These are phyloP conservation scores for Lactarius hatsudake DNA, from an alignment of 768 basidiomycete species.

Conservation along the genomic window DNA sequence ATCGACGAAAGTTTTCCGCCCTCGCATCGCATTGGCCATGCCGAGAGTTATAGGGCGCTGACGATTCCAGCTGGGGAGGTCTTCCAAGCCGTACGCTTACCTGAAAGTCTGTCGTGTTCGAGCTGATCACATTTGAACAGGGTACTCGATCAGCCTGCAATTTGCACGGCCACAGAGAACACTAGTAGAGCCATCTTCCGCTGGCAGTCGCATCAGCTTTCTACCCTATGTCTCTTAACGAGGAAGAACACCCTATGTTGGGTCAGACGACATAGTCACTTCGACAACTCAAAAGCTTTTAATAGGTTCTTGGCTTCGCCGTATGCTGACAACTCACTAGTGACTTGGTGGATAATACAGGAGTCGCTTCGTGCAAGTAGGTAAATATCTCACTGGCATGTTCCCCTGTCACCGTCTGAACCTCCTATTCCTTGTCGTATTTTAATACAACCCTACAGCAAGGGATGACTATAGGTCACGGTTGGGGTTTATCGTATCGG, in stretches of 20 bases:
- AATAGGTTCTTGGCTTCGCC: background rate
- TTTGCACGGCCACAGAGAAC: conserved; percentile 15
- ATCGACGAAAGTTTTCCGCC: conserved; percentile 10
- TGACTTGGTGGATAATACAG: background rate
- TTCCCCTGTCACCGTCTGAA: background rate
- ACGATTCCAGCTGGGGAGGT: conserved; percentile 8
- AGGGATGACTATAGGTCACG: background rate
- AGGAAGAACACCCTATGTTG: conserved; percentile 17
- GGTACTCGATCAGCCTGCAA: conserved; percentile 2
- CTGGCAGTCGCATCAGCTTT: conserved; percentile 16
- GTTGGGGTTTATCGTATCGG: background rate
- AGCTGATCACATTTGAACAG: conserved; percentile 6
- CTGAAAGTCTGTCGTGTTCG: background rate
- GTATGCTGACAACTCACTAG: background rate
- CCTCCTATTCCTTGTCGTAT: background rate
- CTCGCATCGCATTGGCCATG: conserved; percentile 20
- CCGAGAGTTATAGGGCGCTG: conserved; percentile 28
- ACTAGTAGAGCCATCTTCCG: conserved; percentile 18
- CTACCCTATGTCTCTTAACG: conserved; percentile 22
- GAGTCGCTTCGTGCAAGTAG: background rate
- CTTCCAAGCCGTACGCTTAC: conserved; percentile 8
- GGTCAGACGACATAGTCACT: conserved; percentile 5
- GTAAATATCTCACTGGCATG: background rate
- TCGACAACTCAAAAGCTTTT: background rate
- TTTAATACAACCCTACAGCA: background rate